These are phyloP conservation scores for Hypoxylon intermedium DNA, from an alignment of 495 filamentous ascomycete genomes.

Conservation along the genomic window DNA sequence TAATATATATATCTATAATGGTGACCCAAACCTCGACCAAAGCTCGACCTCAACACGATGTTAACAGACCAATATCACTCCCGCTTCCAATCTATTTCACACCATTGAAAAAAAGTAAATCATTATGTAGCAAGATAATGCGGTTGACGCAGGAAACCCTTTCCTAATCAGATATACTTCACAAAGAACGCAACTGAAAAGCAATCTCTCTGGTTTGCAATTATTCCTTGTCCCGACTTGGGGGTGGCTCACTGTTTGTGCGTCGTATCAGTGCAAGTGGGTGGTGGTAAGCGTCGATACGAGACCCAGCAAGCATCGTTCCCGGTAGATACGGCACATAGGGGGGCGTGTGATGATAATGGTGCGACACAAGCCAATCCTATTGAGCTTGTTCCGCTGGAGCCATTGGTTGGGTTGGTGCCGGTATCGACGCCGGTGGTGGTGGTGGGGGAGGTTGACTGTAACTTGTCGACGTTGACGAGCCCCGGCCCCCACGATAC, in stretches of 20 bases:
- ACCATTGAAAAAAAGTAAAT: neutral
- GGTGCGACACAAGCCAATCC: slow-evolving; percentile 12
- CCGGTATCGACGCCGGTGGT: neutral
- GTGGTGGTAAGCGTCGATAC: neutral
- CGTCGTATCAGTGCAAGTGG: neutral
- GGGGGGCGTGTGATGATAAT: neutral
- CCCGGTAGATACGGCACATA: neutral
- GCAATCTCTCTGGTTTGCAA: neutral
- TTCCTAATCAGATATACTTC: neutral
- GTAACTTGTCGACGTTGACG: slow-evolving; percentile 8
- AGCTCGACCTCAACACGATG: too few species aligned
- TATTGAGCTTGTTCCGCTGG: slow-evolving; percentile 32
- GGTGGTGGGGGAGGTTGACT: slow-evolving; percentile 10
- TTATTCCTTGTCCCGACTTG: neutral
- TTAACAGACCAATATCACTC: neutral
- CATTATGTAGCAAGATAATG: neutral
- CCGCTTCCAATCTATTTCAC: neutral
- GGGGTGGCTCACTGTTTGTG: neutral
- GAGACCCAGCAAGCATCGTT: neutral
- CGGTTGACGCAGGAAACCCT: neutral
- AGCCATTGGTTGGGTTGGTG: slow-evolving; percentile 9
- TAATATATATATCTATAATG: slow-evolving; percentile 2
- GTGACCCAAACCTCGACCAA: neutral
- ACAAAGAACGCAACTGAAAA: neutral
- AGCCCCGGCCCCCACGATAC: slow-evolving; percentile 34